Evolutionary conservation across 495 filamentous ascomycete species (phyloP).

Genomic region (Daldinia bambusicola): DNA sequence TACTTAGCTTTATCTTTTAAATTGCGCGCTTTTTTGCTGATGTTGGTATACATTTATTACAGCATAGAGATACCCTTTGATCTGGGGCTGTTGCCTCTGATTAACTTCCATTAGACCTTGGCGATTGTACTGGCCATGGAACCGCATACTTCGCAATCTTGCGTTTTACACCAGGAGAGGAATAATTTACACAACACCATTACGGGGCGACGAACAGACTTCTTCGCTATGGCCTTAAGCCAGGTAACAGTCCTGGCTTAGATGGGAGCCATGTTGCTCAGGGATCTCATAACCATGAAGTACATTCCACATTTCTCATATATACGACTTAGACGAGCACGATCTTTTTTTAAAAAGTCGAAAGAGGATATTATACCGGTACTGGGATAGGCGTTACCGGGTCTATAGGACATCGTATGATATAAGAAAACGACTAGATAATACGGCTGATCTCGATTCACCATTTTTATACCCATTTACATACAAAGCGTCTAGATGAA

Average conservation of each 20-base stretch:
- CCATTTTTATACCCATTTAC: too few species aligned
- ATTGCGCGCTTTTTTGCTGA: neutral
- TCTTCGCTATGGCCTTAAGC: neutral
- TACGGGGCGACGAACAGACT: neutral
- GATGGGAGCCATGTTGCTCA: neutral
- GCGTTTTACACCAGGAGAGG: neutral
- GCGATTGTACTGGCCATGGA: neutral
- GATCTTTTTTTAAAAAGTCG: neutral
- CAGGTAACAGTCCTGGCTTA: too few species aligned
- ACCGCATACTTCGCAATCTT: neutral
- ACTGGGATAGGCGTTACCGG: neutral
- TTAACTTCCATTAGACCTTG: neutral
- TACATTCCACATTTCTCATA: neutral
- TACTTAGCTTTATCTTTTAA: constrained; percentile 42
- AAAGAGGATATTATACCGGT: neutral
- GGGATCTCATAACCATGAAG: neutral
- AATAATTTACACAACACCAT: neutral
- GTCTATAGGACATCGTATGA: neutral
- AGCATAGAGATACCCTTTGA: constrained; percentile 8
- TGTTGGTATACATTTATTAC: neutral
- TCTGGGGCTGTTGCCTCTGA: neutral
- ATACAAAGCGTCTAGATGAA: too few species aligned
- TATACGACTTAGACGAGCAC: neutral
- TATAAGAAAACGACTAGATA: neutral
- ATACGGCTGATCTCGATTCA: neutral